phyloP scores from a whole-genome alignment of 176 grass and related monocot species.

The Carex cristatella region DNA sequence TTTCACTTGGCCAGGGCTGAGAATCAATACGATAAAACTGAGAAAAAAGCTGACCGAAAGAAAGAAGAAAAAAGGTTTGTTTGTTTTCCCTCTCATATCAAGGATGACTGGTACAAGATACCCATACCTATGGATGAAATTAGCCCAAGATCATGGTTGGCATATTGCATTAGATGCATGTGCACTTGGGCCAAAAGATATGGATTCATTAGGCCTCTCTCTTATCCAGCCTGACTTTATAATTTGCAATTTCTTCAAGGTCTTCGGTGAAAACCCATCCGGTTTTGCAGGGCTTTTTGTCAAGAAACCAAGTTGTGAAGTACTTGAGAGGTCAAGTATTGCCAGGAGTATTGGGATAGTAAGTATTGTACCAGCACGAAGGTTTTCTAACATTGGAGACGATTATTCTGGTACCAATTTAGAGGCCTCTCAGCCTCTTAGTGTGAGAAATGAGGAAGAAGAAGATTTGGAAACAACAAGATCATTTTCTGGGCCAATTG shows the following conservation, averaged over 20 bases:
- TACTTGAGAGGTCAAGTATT: conserved; percentile 63
- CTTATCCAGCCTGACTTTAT: conserved; percentile 92
- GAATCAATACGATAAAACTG: conserved; percentile 55
- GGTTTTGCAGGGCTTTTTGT: conserved; percentile 84
- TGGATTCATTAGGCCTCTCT: conserved; percentile 71
- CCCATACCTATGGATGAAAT: conserved; percentile 85
- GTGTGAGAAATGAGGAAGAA: conserved; percentile 21
- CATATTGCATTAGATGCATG: conserved; percentile 83
- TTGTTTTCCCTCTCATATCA: conserved; percentile 77
- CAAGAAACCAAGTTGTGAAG: conserved; percentile 45
- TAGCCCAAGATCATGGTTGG: conserved; percentile 70
- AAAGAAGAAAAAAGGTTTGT: conserved; percentile 37
- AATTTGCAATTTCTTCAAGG: conserved; percentile 94
- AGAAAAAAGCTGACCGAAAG: conserved; percentile 36
- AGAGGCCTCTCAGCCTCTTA: conserved; percentile 38
- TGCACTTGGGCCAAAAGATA: conserved; percentile 74
- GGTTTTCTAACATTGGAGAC: conserved; percentile 38
- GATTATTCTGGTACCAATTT: conserved; percentile 59
- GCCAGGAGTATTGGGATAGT: conserved; percentile 84
- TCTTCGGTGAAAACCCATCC: conserved; percentile 79
- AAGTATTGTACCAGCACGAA: conserved; percentile 56
- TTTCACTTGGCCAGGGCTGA: conserved; percentile 80
- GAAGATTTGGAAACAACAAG: conserved; percentile 51
- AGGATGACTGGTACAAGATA: conserved; percentile 68
- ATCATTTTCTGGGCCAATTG: conserved; percentile 71